A percentile compares a stretch with the other conserved stretches of the same genome.
phyloP scores from a whole-genome alignment of 2,329 filamentous ascomycete species.

The Pseudocercospora crystallina region DNA sequence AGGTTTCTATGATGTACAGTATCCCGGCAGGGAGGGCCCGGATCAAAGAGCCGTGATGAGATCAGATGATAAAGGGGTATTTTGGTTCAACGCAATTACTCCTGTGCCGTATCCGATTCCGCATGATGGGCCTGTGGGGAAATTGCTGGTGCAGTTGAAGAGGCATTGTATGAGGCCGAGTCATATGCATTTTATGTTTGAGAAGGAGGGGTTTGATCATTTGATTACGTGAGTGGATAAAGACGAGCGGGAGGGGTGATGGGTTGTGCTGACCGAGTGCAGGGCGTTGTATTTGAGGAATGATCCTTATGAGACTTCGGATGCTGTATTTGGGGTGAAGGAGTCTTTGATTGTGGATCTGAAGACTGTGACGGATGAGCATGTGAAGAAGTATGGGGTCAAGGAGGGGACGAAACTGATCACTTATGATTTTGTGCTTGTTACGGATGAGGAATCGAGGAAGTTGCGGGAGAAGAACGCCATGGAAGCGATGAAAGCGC shows the following conservation, averaged over 20 bases:
- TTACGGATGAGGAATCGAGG: slow-evolving; percentile 67
- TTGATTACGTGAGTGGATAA: slow-evolving; percentile 69
- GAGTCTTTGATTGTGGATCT: slow-evolving; percentile 71
- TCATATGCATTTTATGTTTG: slow-evolving; percentile 89
- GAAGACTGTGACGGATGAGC: slow-evolving; percentile 52
- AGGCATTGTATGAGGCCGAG: slow-evolving; percentile 76
- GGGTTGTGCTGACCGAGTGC: slow-evolving; percentile 15
- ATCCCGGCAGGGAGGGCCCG: slow-evolving; percentile 61
- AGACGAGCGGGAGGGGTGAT: neutral
- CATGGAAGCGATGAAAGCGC: slow-evolving; percentile 62
- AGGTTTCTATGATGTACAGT: slow-evolving; percentile 82
- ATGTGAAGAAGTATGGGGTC: slow-evolving; percentile 62
- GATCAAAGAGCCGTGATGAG: slow-evolving; percentile 72
- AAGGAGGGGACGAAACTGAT: slow-evolving; percentile 58
- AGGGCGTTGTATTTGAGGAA: slow-evolving; percentile 75
- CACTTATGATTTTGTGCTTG: slow-evolving; percentile 73
- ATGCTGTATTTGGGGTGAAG: slow-evolving; percentile 86
- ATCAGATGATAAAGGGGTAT: slow-evolving; percentile 68
- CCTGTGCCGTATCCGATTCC: slow-evolving; percentile 86
- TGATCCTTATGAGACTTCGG: slow-evolving; percentile 78
- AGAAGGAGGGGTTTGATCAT: slow-evolving; percentile 74
- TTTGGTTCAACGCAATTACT: slow-evolving; percentile 83
- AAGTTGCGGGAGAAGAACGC: slow-evolving; percentile 66
- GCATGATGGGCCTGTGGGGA: slow-evolving; percentile 78
- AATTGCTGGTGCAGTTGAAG: slow-evolving; percentile 63